These are phyloP conservation scores for Coemansia sp. DNA, from an alignment of 192 early-diverging fungal genomes.

Conservation along the genomic window DNA sequence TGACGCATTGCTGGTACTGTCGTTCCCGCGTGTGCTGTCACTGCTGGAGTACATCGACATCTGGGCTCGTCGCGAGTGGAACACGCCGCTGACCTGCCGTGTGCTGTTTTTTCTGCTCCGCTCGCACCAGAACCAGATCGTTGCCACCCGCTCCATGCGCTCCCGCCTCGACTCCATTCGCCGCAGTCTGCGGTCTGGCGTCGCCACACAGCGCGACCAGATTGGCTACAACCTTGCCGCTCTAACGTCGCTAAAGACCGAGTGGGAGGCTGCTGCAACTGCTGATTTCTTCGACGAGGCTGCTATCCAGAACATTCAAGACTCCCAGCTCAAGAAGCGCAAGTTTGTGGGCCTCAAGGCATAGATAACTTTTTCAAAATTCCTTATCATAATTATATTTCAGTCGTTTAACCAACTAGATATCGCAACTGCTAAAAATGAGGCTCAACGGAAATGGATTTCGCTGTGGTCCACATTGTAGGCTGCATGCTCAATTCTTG, in stretches of 20 bases:
- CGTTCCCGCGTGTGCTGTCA: conserved; percentile 76
- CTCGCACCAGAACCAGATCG: conserved; percentile 88
- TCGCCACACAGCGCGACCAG: conserved; percentile 74
- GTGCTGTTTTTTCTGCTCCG: conserved; percentile 83
- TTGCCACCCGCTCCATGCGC: conserved; percentile 76
- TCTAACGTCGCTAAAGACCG: conserved; percentile 69
- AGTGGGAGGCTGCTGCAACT: conserved; percentile 73
- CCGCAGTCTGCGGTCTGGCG: conserved; percentile 59
- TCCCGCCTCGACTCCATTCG: conserved; percentile 73
- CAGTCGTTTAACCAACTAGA: neutral
- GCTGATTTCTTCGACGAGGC: conserved; percentile 74
- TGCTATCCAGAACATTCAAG: conserved; percentile 55
- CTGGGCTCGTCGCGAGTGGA: conserved; percentile 84
- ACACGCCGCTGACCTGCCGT: conserved; percentile 75
- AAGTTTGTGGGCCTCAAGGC: conserved; percentile 62
- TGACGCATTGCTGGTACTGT: conserved; percentile 84
- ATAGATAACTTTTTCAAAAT: neutral
- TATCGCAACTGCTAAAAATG: neutral
- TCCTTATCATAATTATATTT: conserved; percentile 2
- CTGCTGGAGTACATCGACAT: conserved; percentile 75
- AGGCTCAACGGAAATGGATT: conserved; percentile 39
- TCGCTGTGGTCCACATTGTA: conserved; percentile 51
- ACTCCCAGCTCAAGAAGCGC: conserved; percentile 67
- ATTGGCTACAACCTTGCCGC: conserved; percentile 91
- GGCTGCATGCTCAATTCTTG: conserved; percentile 38